Evolutionary conservation across 768 basidiomycete species (phyloP).

Genomic region (Lactifluus rugatus): DNA sequence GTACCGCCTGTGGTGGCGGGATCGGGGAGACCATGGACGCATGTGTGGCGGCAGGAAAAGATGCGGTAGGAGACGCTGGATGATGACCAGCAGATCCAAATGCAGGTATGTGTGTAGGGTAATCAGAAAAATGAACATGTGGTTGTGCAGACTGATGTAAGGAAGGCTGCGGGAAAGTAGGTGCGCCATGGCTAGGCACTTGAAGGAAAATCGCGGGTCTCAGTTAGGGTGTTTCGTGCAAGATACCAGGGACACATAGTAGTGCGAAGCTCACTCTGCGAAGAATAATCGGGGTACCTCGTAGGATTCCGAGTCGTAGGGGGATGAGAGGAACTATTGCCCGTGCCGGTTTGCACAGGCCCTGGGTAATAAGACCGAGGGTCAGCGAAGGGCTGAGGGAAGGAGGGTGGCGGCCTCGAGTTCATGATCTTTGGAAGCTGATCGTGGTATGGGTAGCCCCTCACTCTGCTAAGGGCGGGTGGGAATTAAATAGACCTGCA

Average conservation of each 20-base stretch:
- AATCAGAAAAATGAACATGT: background rate
- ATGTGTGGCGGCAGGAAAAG: background rate
- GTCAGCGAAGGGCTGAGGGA: background rate
- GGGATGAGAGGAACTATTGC: background rate
- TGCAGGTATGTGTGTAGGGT: background rate
- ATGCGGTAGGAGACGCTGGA: background rate
- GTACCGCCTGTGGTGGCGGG: background rate
- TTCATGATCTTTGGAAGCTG: background rate
- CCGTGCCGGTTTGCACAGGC: background rate
- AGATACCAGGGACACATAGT: background rate
- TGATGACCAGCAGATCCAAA: background rate
- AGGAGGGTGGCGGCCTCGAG: background rate
- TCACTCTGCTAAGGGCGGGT: background rate
- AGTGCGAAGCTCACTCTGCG: background rate
- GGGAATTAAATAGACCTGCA: background rate
- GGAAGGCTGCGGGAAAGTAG: background rate
- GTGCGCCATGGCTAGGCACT: background rate
- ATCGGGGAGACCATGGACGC: background rate
- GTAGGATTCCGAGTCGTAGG: background rate
- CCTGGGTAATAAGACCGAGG: background rate
- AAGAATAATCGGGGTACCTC: background rate
- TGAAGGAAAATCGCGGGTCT: background rate
- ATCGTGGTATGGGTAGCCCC: background rate
- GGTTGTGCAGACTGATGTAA: background rate
- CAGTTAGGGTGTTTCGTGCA: background rate